phyloP scores from a whole-genome alignment of 495 filamentous ascomycete genomes.

The Hypoxylon intermedium region DNA sequence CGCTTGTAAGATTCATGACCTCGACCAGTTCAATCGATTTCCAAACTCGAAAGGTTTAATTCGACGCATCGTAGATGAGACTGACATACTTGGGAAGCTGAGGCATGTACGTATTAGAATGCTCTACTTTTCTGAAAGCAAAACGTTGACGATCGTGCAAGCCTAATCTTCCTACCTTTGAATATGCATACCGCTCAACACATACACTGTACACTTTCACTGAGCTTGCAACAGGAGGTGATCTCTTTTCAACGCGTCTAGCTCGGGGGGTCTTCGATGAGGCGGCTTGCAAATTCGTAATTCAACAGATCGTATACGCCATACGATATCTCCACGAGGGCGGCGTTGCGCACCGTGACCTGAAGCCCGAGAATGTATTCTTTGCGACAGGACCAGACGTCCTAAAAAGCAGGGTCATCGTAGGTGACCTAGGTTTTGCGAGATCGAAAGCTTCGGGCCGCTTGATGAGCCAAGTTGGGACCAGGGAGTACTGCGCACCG shows the following conservation, averaged over 20 bases:
- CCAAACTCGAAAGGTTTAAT: conserved; percentile 11
- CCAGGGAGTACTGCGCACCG: conserved; percentile 73
- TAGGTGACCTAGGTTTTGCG: conserved; percentile 78
- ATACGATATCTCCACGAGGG: conserved; percentile 81
- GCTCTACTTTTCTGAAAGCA: not conserved
- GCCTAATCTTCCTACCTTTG: conserved; percentile 25
- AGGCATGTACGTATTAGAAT: conserved; percentile 60
- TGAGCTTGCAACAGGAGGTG: conserved; percentile 72
- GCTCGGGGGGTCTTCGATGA: conserved; percentile 63
- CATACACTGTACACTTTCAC: conserved; percentile 63
- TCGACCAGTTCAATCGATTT: conserved; percentile 26
- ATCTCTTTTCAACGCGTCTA: conserved; percentile 60
- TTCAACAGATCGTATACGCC: conserved; percentile 80
- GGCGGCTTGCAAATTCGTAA: conserved; percentile 78
- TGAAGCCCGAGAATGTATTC: conserved; percentile 96
- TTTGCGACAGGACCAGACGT: conserved; percentile 63
- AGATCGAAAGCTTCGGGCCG: conserved; percentile 53
- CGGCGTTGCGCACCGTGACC: conserved; percentile 86
- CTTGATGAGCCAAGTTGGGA: conserved; percentile 70
- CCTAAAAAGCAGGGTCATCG: conserved; percentile 63
- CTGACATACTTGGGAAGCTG: conserved; percentile 62
- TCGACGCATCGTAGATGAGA: conserved; percentile 54
- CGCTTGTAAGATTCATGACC: conserved; percentile 73
- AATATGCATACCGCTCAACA: conserved; percentile 25
- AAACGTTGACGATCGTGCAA: conserved; percentile 6